phyloP scores from a whole-genome alignment of 305 asterid genomes.

The Rubia tinctorum region DNA sequence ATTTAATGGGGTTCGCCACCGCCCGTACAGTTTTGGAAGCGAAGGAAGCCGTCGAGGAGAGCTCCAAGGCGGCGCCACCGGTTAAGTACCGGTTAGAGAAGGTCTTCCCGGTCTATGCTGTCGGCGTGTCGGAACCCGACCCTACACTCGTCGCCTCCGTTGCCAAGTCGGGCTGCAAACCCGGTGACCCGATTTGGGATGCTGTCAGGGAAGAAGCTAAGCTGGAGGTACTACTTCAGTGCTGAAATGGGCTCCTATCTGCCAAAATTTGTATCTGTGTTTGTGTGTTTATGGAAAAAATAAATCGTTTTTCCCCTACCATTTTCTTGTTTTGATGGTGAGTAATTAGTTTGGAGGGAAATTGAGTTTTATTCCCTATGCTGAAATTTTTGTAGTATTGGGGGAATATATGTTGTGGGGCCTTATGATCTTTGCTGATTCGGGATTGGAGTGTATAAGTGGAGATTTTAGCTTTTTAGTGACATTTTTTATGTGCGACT shows the following conservation, averaged over 20 bases:
- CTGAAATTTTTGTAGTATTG: too few species aligned
- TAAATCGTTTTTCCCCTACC: background rate
- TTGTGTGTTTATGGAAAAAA: background rate
- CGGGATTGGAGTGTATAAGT: background rate
- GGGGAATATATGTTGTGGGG: background rate
- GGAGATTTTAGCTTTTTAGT: background rate
- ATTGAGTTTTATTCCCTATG: background rate
- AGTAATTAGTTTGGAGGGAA: background rate
- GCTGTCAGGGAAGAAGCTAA: slow-evolving; percentile 36
- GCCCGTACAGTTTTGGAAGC: slow-evolving; percentile 9
- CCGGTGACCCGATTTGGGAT: slow-evolving; percentile 50
- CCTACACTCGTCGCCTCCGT: slow-evolving; percentile 36
- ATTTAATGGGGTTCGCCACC: slow-evolving; percentile 31
- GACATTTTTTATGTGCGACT: background rate
- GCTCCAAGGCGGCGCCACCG: slow-evolving; percentile 8
- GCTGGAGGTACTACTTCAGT: slow-evolving; percentile 28
- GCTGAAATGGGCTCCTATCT: background rate
- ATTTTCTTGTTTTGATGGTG: background rate
- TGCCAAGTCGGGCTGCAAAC: slow-evolving; percentile 31
- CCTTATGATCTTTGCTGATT: background rate
- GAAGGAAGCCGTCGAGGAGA: slow-evolving; percentile 9
- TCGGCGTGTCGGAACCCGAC: slow-evolving; percentile 38
- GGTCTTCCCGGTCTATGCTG: slow-evolving; percentile 44
- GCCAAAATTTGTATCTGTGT: background rate
- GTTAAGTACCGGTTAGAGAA: slow-evolving; percentile 26